phyloP scores from a whole-genome alignment of 495 filamentous ascomycete species.

The Trichocladium antarcticum region DNA sequence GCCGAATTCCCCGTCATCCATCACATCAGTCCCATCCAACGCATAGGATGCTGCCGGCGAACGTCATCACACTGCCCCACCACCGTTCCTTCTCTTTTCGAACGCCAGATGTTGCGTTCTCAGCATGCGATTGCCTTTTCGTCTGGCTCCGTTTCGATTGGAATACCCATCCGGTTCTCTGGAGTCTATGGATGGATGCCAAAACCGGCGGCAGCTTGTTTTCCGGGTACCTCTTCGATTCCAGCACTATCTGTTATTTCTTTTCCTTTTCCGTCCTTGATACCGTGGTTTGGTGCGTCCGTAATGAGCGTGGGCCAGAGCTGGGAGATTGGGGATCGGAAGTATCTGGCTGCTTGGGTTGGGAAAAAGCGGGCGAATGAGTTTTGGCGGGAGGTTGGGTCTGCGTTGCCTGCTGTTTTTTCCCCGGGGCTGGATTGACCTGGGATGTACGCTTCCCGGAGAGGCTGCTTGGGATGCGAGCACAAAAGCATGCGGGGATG shows the following conservation, averaged over 20 bases:
- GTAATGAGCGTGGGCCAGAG: neutral
- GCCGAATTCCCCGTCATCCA: neutral
- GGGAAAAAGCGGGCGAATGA: neutral
- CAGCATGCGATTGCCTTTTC: neutral
- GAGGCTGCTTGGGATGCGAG: neutral
- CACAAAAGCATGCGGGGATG: neutral
- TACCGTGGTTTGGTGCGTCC: neutral
- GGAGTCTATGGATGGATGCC: neutral
- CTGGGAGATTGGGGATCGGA: neutral
- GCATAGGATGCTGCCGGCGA: no score
- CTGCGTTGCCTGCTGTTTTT: neutral
- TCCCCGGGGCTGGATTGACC: neutral
- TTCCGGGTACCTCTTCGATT: neutral
- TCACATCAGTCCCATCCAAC: no score
- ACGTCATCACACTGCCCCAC: neutral
- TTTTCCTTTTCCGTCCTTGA: neutral
- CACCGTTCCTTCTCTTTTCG: neutral
- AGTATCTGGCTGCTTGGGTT: neutral
- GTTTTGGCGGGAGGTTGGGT: neutral
- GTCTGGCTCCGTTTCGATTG: slow-evolving; percentile 1
- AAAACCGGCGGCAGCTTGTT: neutral
- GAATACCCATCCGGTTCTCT: slow-evolving; percentile 4
- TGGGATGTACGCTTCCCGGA: neutral
- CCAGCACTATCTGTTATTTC: neutral
- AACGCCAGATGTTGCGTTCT: no score